Base-by-base conservation (phyloP, 192 early-diverging fungal species). In the Rhizophagus sp. region DNA sequence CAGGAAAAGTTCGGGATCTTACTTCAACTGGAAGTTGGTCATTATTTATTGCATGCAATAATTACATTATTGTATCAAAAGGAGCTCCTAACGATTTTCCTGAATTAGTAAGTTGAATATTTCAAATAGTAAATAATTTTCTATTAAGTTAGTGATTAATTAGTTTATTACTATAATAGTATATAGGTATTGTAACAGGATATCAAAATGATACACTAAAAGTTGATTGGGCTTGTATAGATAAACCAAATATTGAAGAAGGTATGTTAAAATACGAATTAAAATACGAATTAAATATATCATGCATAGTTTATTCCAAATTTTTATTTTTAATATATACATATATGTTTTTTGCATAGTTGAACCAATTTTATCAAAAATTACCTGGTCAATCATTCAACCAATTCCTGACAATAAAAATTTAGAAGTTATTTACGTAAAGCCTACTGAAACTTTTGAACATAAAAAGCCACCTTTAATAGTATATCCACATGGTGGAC, bases 401-500 rank as follows among this genome's bases (percentile, higher is more conserved):
- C 52, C 52, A 22, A 11, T 33, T 33, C 39, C 62, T 15, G 4
- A 83, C 12, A 30, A 33, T 19, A 49, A 70, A 3, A 66, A 80
- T 61, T 67, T 67, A 67, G 44, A 82, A 3, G 68, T 25, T 33
- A 79, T 36, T 52, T 80, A 15, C 15, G 6, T 33, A 17, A 66
- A 83, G 7, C 33, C 41, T n/a, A 27, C 44, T 25, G 80, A 87
- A 11, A 75, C 80, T 47, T 76, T 80, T 41, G 57, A 78, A 57
- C 75, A 75, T n/a, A 66, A 64, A 27, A 85, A 83, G 68, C 82
- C 82, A 9, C 92, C 92, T 17, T 85, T 94, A 73, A 84, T 95
- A 1, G 88, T 93, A n/a, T 81, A 88, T 71, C 94, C 95, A 1
- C 95, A 96, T 81, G 95, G 95, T 44, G 95, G 95, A 6, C 95